A percentile compares a stretch with the other conserved stretches of the same genome.
phyloP scores from a whole-genome alignment of 2,329 filamentous ascomycete genomes.

The Trichoderma gracile region DNA sequence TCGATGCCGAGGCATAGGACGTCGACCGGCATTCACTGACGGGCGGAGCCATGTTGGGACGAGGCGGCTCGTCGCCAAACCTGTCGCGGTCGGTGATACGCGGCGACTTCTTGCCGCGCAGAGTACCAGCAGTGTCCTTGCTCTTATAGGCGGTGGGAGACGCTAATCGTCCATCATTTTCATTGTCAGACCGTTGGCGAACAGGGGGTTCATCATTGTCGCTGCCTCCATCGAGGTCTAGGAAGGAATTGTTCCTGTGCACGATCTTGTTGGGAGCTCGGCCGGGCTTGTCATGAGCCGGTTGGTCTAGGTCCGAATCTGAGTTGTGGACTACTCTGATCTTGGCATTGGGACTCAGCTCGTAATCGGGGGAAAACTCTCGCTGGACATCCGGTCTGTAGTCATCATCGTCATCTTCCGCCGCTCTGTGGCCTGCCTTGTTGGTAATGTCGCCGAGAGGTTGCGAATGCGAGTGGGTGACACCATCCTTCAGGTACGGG shows the following conservation, averaged over 20 bases:
- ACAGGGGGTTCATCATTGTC: constrained; percentile 46
- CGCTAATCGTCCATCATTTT: constrained; percentile 21
- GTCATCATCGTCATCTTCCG: constrained; percentile 32
- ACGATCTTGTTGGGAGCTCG: constrained; percentile 30
- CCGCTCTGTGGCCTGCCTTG: constrained; percentile 17
- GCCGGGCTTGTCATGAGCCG: constrained; percentile 34
- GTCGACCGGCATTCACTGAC: constrained; percentile 44
- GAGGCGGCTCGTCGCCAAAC: constrained; percentile 37
- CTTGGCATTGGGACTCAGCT: constrained; percentile 69
- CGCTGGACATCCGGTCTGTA: constrained; percentile 46
- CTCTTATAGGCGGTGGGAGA: constrained; percentile 9
- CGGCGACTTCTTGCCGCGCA: constrained; percentile 33
- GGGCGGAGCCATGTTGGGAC: constrained; percentile 46
- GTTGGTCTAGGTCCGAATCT: constrained; percentile 40
- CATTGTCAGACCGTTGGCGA: constrained; percentile 26
- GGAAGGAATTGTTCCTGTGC: constrained; percentile 50
- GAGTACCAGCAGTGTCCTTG: constrained; percentile 35
- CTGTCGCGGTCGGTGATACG: constrained; percentile 34
- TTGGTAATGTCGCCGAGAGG: constrained; percentile 35
- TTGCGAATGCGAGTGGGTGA: constrained; percentile 22
- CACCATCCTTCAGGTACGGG: constrained; percentile 63
- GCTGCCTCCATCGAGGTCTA: constrained; percentile 51
- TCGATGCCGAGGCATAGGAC: constrained; percentile 41
- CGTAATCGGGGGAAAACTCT: constrained; percentile 75
- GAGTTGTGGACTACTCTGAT: constrained; percentile 61